Evolutionary conservation across 495 filamentous ascomycete genomes (phyloP), one percentile per base, ranked within the genome.

Genomic region (Aspergillus incahuasiensis): DNA sequence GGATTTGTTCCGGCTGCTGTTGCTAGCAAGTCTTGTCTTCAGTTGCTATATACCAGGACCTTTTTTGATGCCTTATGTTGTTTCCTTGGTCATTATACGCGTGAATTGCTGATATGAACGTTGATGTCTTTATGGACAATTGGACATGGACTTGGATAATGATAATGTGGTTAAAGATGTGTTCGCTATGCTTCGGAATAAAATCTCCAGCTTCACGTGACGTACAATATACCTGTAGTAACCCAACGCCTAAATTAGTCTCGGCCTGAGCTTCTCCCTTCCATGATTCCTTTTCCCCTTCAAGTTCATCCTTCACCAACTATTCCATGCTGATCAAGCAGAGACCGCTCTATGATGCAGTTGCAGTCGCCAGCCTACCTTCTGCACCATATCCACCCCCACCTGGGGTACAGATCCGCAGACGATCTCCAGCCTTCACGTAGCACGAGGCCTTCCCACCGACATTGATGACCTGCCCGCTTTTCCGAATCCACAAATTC

Each of bases 401-500:
- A 15, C 56, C 56, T 24, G 49, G 49, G 0, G 56, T 54, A 45
- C 46, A 40, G n/a, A 58, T 54, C 1, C 52, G 20, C 34, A 47
- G 41, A 5, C 49, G 49, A 18, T 58, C 49, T 12, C 56, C 49
- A 12, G 34, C 43, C 16, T 21, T n/a, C 8, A 58, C 28, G 7
- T 22, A 6, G 11, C 42, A 35, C 34, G 41, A 48, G 42, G 52
- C 48, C 38, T 49, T 40, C 16, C 43, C 34, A 9, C 56, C 56
- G 15, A 58, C 19, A 18, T 51, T 46, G 1, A 53, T 22, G 11
- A 22, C 8, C 13, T 34, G 19, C 48, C 20, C 45, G 9, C 12
- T 15, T 3, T 35, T 57, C 8, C 55, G 22, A 24, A 57, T 43
- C 55, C 55, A 57, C 22, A 46, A 46, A 47, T 57, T 57, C 55